These are phyloP conservation scores for Eutrema salsugineum DNA, from an alignment of 441 rosid genomes.

Conservation along the genomic window DNA sequence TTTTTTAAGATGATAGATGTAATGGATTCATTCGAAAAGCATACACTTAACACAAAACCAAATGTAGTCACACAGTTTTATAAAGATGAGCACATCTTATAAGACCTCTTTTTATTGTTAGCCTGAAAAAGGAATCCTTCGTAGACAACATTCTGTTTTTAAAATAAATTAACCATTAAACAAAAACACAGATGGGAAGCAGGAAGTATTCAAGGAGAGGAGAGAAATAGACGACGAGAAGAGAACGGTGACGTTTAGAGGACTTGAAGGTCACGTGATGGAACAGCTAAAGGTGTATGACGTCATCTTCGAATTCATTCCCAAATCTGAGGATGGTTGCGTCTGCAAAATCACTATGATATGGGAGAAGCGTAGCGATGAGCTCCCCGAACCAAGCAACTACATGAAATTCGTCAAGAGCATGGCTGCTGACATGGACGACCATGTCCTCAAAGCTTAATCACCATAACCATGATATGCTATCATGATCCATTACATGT, in stretches of 20 bases:
- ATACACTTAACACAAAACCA: background rate
- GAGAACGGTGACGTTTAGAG: conserved; percentile 8
- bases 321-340: conserved; percentile 9
- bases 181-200: no score
- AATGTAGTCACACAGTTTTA: no score
- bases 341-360: conserved; percentile 24
- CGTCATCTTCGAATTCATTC: conserved; percentile 12
- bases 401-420: conserved; percentile 17
- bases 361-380: conserved; percentile 30
- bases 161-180: no score
- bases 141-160: no score
- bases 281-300: conserved; percentile 19
- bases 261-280: conserved; percentile 21
- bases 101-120: no score
- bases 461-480: no score
- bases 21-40: no score
- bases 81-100: no score
- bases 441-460: conserved; percentile 21
- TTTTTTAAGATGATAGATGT: no score
- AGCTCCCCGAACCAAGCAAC: conserved; percentile 17
- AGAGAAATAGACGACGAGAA: conserved; percentile 17
- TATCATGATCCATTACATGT: background rate
- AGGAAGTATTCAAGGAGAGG: conserved; percentile 9
- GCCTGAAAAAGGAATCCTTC: no score
- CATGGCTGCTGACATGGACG: conserved; percentile 9